Evolutionary conservation across 768 basidiomycete genomes (phyloP).

Genomic region (Lyophyllum decastes): DNA sequence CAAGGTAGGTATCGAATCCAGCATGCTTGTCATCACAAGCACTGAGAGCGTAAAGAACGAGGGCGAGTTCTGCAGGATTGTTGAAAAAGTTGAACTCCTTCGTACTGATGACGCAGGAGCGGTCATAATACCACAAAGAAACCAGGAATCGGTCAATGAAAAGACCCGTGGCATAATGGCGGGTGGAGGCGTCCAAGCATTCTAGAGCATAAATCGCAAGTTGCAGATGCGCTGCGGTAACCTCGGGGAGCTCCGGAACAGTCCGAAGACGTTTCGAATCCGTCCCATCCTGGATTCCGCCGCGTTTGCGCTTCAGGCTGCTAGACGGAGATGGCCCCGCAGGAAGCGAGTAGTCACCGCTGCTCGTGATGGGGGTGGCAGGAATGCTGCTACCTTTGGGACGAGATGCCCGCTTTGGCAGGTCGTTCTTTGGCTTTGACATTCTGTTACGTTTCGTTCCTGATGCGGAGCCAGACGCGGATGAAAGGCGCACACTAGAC

Average conservation of each 20-base stretch:
- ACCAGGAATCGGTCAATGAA: conserved; percentile 20
- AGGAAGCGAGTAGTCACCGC: no score
- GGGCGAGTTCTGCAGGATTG: conserved; percentile 17
- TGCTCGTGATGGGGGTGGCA: neutral
- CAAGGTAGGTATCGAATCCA: conserved; percentile 6
- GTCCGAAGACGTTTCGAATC: neutral
- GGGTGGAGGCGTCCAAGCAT: conserved; percentile 14
- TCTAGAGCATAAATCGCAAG: neutral
- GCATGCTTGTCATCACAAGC: conserved; percentile 13
- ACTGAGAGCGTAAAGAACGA: conserved; percentile 16
- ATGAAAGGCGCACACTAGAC: neutral
- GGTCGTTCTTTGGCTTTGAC: no score
- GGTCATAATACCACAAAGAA: conserved; percentile 29
- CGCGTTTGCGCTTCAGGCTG: neutral
- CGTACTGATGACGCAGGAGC: conserved; percentile 18
- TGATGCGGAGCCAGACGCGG: neutral
- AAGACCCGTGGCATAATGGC: conserved; percentile 22
- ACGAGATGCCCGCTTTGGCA: no score
- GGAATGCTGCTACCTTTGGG: neutral
- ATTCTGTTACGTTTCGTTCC: neutral
- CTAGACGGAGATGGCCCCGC: neutral
- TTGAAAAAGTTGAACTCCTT: conserved; percentile 20
- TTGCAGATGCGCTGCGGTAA: neutral
- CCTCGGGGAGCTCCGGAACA: neutral
- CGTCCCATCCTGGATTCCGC: neutral